Base-by-base conservation (phyloP, 345 rosid genomes). In the Ceriops decandra region DNA sequence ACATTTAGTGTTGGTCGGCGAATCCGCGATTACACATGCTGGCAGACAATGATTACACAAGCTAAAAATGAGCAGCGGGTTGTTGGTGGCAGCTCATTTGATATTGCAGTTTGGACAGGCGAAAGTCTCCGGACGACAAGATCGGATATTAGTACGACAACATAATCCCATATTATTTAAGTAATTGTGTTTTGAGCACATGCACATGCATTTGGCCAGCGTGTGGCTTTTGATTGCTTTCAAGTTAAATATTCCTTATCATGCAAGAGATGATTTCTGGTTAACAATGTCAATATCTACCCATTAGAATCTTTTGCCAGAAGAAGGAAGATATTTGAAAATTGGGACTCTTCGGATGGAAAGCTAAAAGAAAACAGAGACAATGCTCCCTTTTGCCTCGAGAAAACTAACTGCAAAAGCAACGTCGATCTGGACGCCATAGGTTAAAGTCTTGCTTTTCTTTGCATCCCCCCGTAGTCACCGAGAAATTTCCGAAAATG, bases 271-370 rank as follows among this genome's bases (percentile, higher is more conserved):
- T 33, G 5, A 10, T 2, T 16, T 9, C 28, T 54, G 58, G 73
- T 62, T 60, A 63, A 32, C 54, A 63, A 32, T 68, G 76, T 52
- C 66, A 69, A 62, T 62, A 74, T 62, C 81, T 66, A 69, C 74
- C 70, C 53, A 56, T 78, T 30, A 26, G 69, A 64, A 78, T 57
- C 30, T 64, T 62, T 73, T 8, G 47, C 26, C 24, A 8, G 60
- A 33, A 26, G 67, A 19, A 59, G 64, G 15, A 5, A 42, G 62
- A 30, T 5, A 9, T 46, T 51, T 51, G 5, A 11, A 5, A 6
- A 30, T 5, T 9, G 1, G 46, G 16, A 24, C 16, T 15, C 5
- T 24, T 54, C 3, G 27, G 5, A 8, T 52, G 10, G 31, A 6
- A 9, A 1, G 35, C 7, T 13, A 10, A n/a, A 31, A 17, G 4